Conservation (phyloP, 2,329 filamentous ascomycete genomes). For the Colletotrichum somersetense region DNA sequence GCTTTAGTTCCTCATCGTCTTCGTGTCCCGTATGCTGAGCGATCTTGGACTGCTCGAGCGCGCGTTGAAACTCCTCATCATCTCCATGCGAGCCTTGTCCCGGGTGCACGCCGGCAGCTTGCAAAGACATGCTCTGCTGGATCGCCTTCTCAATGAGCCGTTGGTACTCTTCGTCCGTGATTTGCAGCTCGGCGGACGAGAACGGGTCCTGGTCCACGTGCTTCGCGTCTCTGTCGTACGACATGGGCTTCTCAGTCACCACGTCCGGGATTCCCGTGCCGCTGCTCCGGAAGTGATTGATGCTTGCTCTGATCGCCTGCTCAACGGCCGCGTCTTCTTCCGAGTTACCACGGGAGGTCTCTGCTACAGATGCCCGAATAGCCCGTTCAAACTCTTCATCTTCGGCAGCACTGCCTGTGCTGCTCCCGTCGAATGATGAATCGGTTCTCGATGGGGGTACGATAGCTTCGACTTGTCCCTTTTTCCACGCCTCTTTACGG, state of each 20-base stretch:
- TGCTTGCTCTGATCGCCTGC: constrained; percentile 78
- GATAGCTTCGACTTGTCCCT: constrained; percentile 47
- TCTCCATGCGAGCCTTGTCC: constrained; percentile 46
- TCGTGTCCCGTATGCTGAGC: constrained; percentile 25
- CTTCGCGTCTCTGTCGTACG: constrained; percentile 30
- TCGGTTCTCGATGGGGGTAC: constrained; percentile 37
- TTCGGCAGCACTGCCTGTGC: constrained; percentile 47
- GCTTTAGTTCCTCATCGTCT: constrained; percentile 55
- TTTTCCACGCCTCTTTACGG: constrained; percentile 60
- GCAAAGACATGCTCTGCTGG: constrained; percentile 60
- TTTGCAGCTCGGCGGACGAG: constrained; percentile 50
- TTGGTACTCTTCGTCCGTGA: constrained; percentile 71
- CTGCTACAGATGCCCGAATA: constrained; percentile 75
- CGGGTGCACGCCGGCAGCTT: constrained; percentile 42
- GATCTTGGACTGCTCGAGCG: constrained; percentile 55
- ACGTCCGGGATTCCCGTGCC: constrained; percentile 40
- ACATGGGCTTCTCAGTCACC: constrained; percentile 1
- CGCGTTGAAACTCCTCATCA: constrained; percentile 56
- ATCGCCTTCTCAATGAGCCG: constrained; percentile 68
- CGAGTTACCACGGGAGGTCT: constrained; percentile 77
- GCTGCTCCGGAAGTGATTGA: constrained; percentile 64
- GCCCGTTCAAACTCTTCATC: constrained; percentile 77
- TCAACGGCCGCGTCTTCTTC: constrained; percentile 80
- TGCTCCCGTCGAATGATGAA: constrained; percentile 43
- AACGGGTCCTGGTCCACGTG: constrained; percentile 39